Conservation (phyloP, 176 grass and related monocot genomes). For the Avena eriantha region DNA sequence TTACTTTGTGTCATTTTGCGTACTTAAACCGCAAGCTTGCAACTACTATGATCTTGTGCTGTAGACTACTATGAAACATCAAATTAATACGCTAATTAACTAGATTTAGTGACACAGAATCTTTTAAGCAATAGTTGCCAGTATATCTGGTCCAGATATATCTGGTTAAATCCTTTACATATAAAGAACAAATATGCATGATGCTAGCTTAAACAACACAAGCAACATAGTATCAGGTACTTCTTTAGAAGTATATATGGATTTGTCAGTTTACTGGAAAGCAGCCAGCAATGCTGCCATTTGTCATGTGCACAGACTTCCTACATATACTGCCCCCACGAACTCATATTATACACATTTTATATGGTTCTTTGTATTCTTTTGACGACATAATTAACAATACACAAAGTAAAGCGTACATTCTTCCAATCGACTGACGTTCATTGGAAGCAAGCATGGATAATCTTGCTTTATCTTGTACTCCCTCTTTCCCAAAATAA, state of each 20-base stretch:
- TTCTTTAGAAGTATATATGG: background rate
- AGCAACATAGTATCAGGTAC: background rate
- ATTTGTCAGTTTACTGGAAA: background rate
- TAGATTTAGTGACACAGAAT: background rate
- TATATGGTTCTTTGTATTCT: background rate
- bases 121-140: background rate
- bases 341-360: background rate
- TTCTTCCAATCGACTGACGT: background rate
- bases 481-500: too few relatives aligned
- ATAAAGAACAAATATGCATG: conserved; percentile 3
- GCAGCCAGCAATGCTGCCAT: conserved; percentile 9
- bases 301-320: background rate
- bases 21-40: background rate
- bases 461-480: too few relatives aligned
- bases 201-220: conserved; percentile 7
- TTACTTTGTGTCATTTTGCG: background rate
- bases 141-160: background rate
- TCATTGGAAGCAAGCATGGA: too few relatives aligned
- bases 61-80: background rate
- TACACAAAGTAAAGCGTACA: background rate
- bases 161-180: background rate
- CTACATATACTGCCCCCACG: background rate
- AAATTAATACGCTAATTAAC: background rate
- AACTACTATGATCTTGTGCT: too few relatives aligned
- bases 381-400: background rate